Evolutionary conservation across 2,329 filamentous ascomycete genomes (phyloP), one percentile per base, ranked within the genome.

Genomic region (Diplodia sapinea): DNA sequence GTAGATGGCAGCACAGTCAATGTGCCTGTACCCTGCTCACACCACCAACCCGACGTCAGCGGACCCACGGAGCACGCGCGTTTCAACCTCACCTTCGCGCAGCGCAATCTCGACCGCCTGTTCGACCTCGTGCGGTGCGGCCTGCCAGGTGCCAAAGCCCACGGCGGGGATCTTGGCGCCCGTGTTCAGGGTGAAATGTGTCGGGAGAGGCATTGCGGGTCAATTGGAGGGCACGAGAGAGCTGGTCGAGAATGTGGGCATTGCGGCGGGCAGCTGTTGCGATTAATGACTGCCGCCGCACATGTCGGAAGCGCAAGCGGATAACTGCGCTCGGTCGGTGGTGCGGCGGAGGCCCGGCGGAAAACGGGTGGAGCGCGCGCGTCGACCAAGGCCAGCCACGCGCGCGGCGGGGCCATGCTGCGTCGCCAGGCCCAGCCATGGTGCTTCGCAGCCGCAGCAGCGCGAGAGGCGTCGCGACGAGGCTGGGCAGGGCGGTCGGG

Each of bases 111-210:
- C 59, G n/a, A 63, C 59, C 43, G 59, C 59, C 31, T 52, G 47
- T 31, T 78, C 74, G 43, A 74, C 75, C 20, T 74, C 74, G 67
- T 51, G 59, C n/a, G 59, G 59, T 12, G 70, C 74, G 38, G 74
- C 73, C 61, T 78, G 75, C 75, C 75, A 78, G 56, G 75, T 77
- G 31, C 75, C 75, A 54, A 75, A 76, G 64, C 75, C 75, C 31
- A 77, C 69, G 47, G 65, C 65, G 33, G 65, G 65, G 43, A 67
- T 67, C 55, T 61, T 31, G 40, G 54, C 54, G 47, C 65, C 55
- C 4, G 65, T 67, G 55, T 67, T 67, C 55, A 67, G 65, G 31
- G 55, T 67, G 23, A 67, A 67, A 20, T 49, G 55, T 5, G 65
- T 67, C 20, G 64, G 29, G 26, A 57, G 50, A 31, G 64, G 33